A percentile compares a stretch with the other conserved stretches of the same genome.
Evolutionary conservation across 345 rosid species (phyloP).

Genomic region (Syzygium aqueum): DNA sequence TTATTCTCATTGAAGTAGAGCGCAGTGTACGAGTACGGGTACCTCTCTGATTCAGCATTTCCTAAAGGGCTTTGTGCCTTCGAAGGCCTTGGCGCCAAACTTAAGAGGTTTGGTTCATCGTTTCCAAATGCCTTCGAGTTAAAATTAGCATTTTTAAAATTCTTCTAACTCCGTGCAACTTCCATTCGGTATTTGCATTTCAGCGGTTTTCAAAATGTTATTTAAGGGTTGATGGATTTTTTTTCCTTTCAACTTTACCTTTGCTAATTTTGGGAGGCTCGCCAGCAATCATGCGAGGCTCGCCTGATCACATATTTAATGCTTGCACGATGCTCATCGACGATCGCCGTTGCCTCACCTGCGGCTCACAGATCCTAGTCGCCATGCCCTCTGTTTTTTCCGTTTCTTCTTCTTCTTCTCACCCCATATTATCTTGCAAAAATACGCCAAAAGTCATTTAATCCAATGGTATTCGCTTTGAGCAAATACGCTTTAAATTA

Average conservation of each 20-base stretch:
- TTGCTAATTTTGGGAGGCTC: background rate
- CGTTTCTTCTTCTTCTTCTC: background rate
- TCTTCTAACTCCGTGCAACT: accelerated
- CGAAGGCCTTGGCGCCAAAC: background rate
- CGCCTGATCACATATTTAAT: accelerated
- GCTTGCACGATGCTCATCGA: accelerated
- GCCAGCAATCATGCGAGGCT: background rate
- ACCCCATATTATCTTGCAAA: background rate
- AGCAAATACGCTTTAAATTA: background rate
- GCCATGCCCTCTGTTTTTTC: accelerated
- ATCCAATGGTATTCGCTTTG: background rate
- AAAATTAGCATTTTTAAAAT: background rate
- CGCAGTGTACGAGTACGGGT: background rate
- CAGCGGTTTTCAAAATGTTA: background rate
- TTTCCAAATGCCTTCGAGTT: background rate
- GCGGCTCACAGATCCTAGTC: no score
- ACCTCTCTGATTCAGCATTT: background rate
- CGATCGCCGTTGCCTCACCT: accelerated
- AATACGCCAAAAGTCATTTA: background rate
- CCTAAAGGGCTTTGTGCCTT: accelerated
- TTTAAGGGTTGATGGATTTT: accelerated
- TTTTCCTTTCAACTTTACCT: background rate
- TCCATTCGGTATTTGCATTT: background rate
- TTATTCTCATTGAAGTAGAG: background rate
- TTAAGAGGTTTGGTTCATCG: accelerated